Conservation (phyloP, 495 filamentous ascomycete genomes). For the Tuber aestivum region DNA sequence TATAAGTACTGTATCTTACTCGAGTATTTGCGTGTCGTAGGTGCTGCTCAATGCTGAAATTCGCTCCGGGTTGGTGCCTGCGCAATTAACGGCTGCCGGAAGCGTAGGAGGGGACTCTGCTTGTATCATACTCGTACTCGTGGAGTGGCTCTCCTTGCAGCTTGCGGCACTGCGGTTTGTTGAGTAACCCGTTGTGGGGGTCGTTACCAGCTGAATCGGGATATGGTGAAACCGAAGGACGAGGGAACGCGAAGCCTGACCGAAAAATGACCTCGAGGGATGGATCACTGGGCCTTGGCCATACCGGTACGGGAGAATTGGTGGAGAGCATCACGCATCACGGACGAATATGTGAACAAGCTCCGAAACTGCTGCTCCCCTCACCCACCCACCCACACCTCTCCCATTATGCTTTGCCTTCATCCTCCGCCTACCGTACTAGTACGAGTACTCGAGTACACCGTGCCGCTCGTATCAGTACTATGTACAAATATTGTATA, state of each 20-base stretch:
- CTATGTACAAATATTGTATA: not conserved
- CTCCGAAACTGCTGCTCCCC: not conserved
- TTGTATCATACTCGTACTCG: too few species aligned
- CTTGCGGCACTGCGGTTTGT: not conserved
- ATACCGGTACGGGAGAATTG: not conserved
- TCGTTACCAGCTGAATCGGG: not conserved
- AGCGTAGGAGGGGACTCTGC: not conserved
- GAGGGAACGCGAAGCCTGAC: not conserved
- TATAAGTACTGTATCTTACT: too few species aligned
- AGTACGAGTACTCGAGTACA: not conserved
- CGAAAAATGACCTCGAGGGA: not conserved
- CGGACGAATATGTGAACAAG: not conserved
- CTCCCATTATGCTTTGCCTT: not conserved
- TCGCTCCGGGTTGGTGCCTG: not conserved
- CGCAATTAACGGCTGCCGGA: not conserved
- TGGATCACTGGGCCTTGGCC: not conserved
- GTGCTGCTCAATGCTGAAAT: not conserved
- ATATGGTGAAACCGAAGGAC: not conserved
- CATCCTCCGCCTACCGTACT: not conserved
- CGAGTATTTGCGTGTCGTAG: too few species aligned
- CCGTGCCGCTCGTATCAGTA: too few species aligned
- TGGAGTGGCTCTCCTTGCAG: not conserved
- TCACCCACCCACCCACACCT: not conserved
- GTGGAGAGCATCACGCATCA: not conserved
- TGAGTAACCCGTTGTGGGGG: not conserved